Percentiles rank a stretch among this genome's conserved stretches.
phyloP scores from a whole-genome alignment of 768 basidiomycete genomes.

The Auriscalpium orientale region DNA sequence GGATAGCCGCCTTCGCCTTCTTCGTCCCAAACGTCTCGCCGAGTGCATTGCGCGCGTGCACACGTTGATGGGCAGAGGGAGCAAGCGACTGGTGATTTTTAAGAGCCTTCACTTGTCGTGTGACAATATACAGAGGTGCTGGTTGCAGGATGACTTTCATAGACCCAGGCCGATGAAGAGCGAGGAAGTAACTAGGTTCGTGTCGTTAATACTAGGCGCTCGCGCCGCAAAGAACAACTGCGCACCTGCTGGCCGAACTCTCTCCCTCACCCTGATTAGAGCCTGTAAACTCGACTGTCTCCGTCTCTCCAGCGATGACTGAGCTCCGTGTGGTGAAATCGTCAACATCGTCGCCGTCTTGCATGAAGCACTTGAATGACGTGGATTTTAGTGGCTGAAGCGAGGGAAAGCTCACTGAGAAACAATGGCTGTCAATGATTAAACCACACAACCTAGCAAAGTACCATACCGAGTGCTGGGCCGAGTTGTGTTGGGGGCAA shows the following conservation, averaged over 20 bases:
- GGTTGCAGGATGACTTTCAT: slow-evolving; percentile 64
- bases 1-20: slow-evolving; percentile 83
- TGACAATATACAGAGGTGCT: slow-evolving; percentile 59
- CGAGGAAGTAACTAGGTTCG: slow-evolving; percentile 66
- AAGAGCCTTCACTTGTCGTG: slow-evolving; percentile 77
- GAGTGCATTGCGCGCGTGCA: slow-evolving; percentile 65
- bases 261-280: slow-evolving; percentile 45
- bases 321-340: slow-evolving; percentile 28
- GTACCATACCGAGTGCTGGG: slow-evolving; percentile 43
- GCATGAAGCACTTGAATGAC: slow-evolving; percentile 53
- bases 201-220: not conserved
- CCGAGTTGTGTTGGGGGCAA: slow-evolving; percentile 33
- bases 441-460: not conserved
- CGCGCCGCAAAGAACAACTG: too few relatives aligned
- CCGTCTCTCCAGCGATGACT: slow-evolving; percentile 77
- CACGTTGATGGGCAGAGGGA: slow-evolving; percentile 46
- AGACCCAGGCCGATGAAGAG: slow-evolving; percentile 71
- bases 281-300: slow-evolving; percentile 74
- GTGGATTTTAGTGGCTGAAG: slow-evolving; percentile 50
- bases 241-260: slow-evolving; percentile 63
- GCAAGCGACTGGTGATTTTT: slow-evolving; percentile 52
- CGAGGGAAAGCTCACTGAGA: slow-evolving; percentile 56
- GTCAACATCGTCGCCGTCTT: slow-evolving; percentile 22
- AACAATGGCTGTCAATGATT: not conserved
- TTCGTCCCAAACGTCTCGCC: slow-evolving; percentile 94